Percentiles rank a stretch among this genome's conserved stretches.
These are phyloP conservation scores for Ormosia emarginata DNA, from an alignment of 306 rosid species.

Conservation along the genomic window DNA sequence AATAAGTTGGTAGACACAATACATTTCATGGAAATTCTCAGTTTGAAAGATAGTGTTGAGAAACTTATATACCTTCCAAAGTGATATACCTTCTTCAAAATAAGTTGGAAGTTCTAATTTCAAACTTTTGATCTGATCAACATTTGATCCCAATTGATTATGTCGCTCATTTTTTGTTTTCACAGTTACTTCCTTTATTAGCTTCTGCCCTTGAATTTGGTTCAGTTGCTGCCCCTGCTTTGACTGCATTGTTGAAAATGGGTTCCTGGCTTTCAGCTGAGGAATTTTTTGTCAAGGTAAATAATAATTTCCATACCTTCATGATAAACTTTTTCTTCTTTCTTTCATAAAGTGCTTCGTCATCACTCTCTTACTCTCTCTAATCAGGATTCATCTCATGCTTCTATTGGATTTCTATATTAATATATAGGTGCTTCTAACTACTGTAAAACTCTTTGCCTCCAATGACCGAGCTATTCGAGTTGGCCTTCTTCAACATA, in stretches of 20 bases:
- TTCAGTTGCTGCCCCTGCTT: slow-evolving; percentile 97
- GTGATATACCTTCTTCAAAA: too few relatives aligned
- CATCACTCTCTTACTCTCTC: neutral
- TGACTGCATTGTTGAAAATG: slow-evolving; percentile 96
- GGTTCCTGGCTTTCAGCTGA: slow-evolving; percentile 91
- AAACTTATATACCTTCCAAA: slow-evolving; percentile 93
- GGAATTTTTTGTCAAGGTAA: slow-evolving; percentile 82
- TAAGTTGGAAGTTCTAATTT: slow-evolving; percentile 34
- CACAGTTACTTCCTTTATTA: slow-evolving; percentile 94
- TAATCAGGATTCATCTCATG: slow-evolving; percentile 10
- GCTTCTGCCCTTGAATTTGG: slow-evolving; percentile 99
- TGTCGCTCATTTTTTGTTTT: slow-evolving; percentile 36
- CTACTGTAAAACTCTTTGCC: too few relatives aligned
- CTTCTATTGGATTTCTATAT: slow-evolving; percentile 21
- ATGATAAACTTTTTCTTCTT: neutral
- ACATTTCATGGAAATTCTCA: slow-evolving; percentile 99
- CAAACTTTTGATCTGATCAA: neutral
- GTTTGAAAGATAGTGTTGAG: slow-evolving; percentile 98
- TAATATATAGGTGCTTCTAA: too few relatives aligned
- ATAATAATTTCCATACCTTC: slow-evolving; percentile 13
- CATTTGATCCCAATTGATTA: slow-evolving; percentile 25
- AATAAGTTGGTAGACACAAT: slow-evolving; percentile 96
- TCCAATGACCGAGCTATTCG: too few relatives aligned
- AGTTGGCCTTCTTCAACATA: too few relatives aligned
- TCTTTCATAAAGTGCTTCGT: neutral